A percentile compares a stretch with the other conserved stretches of the same genome.
phyloP scores from a whole-genome alignment of 306 rosid species.

The Rosa rugosa region DNA sequence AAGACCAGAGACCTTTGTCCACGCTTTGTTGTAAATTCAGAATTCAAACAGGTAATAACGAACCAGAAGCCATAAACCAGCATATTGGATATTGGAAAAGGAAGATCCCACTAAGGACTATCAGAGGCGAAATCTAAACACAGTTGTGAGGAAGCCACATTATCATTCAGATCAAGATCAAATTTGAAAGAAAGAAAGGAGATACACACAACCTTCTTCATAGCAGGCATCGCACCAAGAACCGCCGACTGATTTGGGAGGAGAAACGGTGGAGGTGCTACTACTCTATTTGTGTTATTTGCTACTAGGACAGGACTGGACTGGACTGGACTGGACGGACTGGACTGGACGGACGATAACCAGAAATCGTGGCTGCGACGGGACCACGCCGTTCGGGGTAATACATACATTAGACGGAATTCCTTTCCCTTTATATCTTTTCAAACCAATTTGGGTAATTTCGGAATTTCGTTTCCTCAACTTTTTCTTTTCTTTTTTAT shows the following conservation, averaged over 20 bases:
- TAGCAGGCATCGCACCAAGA: slow-evolving; percentile 47
- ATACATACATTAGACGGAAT: too few relatives aligned
- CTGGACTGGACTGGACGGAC: background rate
- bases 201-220: slow-evolving; percentile 55
- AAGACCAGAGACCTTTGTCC: background rate
- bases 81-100: background rate
- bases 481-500: too few relatives aligned
- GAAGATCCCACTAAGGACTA: background rate
- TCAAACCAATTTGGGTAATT: too few relatives aligned
- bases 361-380: background rate
- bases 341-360: background rate
- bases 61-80: background rate
- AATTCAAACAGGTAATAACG: background rate
- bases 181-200: background rate
- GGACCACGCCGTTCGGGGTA: background rate
- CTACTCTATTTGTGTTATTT: too few relatives aligned
- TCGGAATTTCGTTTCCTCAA: too few relatives aligned
- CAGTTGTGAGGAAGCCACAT: background rate
- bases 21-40: too few relatives aligned
- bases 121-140: too few relatives aligned
- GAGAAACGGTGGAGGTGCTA: background rate
- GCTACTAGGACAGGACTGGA: too few relatives aligned
- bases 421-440: too few relatives aligned
- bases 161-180: background rate
- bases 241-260: background rate